Conservation (phyloP, 176 grass and related monocot species). For the Bothriochloa decipiens region DNA sequence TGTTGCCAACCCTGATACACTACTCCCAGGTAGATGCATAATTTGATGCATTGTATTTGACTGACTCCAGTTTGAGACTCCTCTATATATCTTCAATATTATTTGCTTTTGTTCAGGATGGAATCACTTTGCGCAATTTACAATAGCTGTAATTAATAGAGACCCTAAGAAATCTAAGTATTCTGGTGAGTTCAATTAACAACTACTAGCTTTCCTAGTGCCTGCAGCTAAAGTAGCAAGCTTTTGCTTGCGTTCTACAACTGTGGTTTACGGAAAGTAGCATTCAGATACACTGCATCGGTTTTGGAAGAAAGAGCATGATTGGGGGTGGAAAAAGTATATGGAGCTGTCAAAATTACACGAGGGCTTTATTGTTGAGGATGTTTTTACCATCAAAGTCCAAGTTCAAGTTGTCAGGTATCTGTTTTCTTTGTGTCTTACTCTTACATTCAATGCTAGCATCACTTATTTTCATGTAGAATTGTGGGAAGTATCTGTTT, state of each 20-base stretch:
- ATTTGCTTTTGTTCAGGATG: constrained; percentile 71
- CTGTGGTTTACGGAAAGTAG: constrained; percentile 42
- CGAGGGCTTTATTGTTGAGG: constrained; percentile 87
- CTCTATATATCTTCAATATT: constrained; percentile 31
- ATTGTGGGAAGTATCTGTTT: constrained; percentile 27
- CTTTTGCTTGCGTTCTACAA: constrained; percentile 26
- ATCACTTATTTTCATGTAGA: constrained; percentile 35
- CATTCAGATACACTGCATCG: constrained; percentile 96
- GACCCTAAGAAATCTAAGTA: constrained; percentile 99
- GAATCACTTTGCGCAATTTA: constrained; percentile 98
- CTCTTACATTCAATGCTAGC: background rate
- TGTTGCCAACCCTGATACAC: constrained; percentile 92
- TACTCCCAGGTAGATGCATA: constrained; percentile 78
- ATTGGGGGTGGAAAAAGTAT: constrained; percentile 99
- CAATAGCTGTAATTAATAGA: constrained; percentile 98
- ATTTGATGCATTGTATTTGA: constrained; percentile 24
- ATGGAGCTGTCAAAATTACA: constrained; percentile 94
- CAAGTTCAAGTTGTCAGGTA: constrained; percentile 99
- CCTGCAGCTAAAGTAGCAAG: constrained; percentile 7
- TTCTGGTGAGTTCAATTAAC: constrained; percentile 72
- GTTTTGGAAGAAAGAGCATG: constrained; percentile 99
- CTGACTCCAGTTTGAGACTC: constrained; percentile 15
- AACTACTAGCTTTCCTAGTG: constrained; percentile 36
- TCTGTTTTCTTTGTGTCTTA: constrained; percentile 29
- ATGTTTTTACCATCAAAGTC: constrained; percentile 92